A percentile compares a stretch with the other conserved stretches of the same genome.
Evolutionary conservation across 768 basidiomycete species (phyloP).

Genomic region (Auricularia sp.): DNA sequence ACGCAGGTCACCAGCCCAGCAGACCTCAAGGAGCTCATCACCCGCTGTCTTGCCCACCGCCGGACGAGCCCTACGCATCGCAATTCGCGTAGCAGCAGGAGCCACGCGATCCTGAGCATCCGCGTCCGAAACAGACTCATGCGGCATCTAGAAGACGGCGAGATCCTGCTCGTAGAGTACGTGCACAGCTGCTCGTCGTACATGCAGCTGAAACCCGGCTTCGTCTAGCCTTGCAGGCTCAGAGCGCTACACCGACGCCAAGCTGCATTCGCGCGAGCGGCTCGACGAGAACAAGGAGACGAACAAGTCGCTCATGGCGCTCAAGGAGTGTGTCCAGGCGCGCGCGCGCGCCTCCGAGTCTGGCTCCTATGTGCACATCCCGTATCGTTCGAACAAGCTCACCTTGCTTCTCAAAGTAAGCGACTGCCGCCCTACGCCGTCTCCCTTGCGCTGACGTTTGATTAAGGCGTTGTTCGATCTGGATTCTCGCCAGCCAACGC

Average conservation of each 20-base stretch:
- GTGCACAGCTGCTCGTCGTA: slow-evolving; percentile 2
- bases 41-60: slow-evolving; percentile 17
- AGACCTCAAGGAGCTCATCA: slow-evolving; percentile 23
- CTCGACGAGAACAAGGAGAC: slow-evolving; percentile 27
- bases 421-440: neutral
- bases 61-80: slow-evolving; percentile 22
- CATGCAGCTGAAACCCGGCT: too few relatives aligned
- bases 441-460: neutral
- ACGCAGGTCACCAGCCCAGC: slow-evolving; percentile 19
- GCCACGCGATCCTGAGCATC: slow-evolving; percentile 26
- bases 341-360: slow-evolving; percentile 28
- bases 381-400: slow-evolving; percentile 25
- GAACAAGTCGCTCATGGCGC: slow-evolving; percentile 27
- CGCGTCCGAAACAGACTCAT: slow-evolving; percentile 23
- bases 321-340: slow-evolving; percentile 29
- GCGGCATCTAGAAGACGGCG: slow-evolving; percentile 25
- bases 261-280: slow-evolving; percentile 25
- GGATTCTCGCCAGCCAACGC: slow-evolving; percentile 21
- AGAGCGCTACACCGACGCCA: slow-evolving; percentile 28
- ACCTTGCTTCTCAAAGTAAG: slow-evolving; percentile 26
- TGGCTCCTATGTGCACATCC: slow-evolving; percentile 26
- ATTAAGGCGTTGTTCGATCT: slow-evolving; percentile 26
- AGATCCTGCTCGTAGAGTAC: slow-evolving; percentile 27
- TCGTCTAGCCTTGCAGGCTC: slow-evolving; percentile 23
- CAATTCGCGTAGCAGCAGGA: slow-evolving; percentile 24